Evolutionary conservation across 2,329 filamentous ascomycete species (phyloP).

Genomic region (Conoideocrella luteorostrata): DNA sequence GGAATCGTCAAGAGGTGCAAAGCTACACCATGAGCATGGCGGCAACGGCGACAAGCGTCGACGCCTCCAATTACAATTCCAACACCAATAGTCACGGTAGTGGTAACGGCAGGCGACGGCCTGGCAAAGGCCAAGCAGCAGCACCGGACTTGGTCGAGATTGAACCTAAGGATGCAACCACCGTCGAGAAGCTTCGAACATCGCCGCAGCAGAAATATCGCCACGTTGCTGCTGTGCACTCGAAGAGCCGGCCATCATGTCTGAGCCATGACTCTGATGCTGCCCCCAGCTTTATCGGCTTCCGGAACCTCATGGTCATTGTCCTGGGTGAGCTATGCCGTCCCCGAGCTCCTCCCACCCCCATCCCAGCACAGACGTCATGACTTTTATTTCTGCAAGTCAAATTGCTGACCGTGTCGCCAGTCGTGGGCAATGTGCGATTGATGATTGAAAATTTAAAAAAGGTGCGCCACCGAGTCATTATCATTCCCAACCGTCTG

Average conservation of each 20-base stretch:
- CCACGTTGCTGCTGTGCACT: conserved; percentile 85
- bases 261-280: conserved; percentile 74
- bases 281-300: conserved; percentile 82
- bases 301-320: conserved; percentile 93
- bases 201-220: conserved; percentile 62
- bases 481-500: not conserved
- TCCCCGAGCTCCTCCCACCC: too few relatives aligned
- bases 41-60: conserved; percentile 31
- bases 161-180: conserved; percentile 17
- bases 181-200: conserved; percentile 15
- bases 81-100: too few relatives aligned
- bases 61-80: conserved; percentile 21
- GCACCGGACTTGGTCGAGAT: conserved; percentile 21
- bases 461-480: conserved; percentile 54
- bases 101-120: conserved; percentile 18
- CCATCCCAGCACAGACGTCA: conserved; percentile 14
- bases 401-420: not conserved
- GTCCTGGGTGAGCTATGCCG: conserved; percentile 59
- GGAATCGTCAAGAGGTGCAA: not conserved
- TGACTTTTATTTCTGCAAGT: not conserved
- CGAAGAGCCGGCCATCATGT: conserved; percentile 63
- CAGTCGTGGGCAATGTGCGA: conserved; percentile 87
- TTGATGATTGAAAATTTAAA: conserved; percentile 95
- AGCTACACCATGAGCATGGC: conserved; percentile 29
- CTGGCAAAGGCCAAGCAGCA: conserved; percentile 5